phyloP scores from a whole-genome alignment of 2,329 filamentous ascomycete genomes.

The Nothopassalora personata region DNA sequence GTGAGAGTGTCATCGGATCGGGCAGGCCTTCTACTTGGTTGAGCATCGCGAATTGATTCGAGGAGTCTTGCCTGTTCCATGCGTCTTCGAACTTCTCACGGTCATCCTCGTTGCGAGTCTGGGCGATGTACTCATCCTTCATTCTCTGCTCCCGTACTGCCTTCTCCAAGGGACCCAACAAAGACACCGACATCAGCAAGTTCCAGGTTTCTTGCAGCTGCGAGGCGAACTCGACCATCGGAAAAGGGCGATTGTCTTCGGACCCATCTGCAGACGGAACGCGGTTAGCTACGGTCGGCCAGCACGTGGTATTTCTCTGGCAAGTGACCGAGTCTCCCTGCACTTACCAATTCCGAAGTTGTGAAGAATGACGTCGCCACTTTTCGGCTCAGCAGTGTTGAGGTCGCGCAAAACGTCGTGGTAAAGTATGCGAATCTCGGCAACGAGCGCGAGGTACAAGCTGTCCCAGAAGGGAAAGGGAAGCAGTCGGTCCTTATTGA shows the following conservation, averaged over 20 bases:
- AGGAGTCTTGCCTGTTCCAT: background rate
- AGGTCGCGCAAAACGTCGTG: constrained; percentile 11
- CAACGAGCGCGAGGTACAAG: constrained; percentile 19
- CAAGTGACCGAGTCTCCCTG: too few relatives aligned
- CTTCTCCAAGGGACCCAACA: constrained; percentile 18
- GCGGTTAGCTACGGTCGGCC: too few relatives aligned
- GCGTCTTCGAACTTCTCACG: background rate
- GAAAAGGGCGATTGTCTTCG: constrained; percentile 4
- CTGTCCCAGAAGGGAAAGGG: constrained; percentile 16
- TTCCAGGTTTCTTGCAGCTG: constrained; percentile 22
- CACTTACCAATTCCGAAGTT: constrained; percentile 1
- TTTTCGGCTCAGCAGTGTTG: constrained; percentile 6
- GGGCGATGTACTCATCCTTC: background rate
- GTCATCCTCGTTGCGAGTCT: background rate
- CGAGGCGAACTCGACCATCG: constrained; percentile 13
- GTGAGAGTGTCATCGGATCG: background rate
- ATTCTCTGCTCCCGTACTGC: constrained; percentile 11
- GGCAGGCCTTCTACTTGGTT: background rate
- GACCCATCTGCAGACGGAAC: background rate
- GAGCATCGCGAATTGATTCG: background rate
- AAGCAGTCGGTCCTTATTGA: background rate
- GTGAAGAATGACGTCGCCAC: constrained; percentile 14
- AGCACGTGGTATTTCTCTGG: too few relatives aligned
- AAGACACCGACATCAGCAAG: constrained; percentile 12
- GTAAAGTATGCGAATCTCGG: constrained; percentile 19